Evolutionary conservation across 352 stramenopile genomes (phyloP), one percentile per base, ranked within the genome.

Genomic region (Pythium biforme): DNA sequence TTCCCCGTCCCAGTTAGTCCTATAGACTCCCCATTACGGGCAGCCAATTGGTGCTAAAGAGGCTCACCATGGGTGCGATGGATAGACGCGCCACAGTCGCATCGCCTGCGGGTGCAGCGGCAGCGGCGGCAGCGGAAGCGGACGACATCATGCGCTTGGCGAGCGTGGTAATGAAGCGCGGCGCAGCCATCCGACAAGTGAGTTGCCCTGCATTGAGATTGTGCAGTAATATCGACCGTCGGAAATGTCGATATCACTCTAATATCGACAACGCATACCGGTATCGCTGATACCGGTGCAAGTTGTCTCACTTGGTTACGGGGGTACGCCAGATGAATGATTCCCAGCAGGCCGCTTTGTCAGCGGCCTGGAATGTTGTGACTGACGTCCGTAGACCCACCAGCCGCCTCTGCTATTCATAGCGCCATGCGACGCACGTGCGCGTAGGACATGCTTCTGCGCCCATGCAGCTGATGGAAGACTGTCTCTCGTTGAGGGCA

Each of bases 21-120:
- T 19, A 4, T 43, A 43, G 37, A n/a, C 37, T 43, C 12, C 34
- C 31, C 5, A 5, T 34, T 10, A 34, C 31, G 4, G 6, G 6
- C 27, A 22, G 49, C 27, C 17, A 20, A n/a, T n/a, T n/a, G n/a
- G n/a, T n/a, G n/a, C n/a, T n/a, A n/a, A n/a, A n/a, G 1, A 8
- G n/a, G 34, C 54, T 40, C 52, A 90, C 82, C 82, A 92, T 92
- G 6, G 82, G 83, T 19, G 80, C 80, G 37, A 92, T 62, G 25
- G 83, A 92, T 55, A 92, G 72, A 33, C 80, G 76, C 64, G 80
- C 68, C 25, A 86, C 76, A 20, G 72, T 53, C 45, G 58, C 43
- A 27, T 29, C 26, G 41, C 17, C 17, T 15, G 50, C 39, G 19
- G 50, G 19, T 34, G 31, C 31, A 10, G n/a, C n/a, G n/a, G 31